Evolutionary conservation across 495 filamentous ascomycete species (phyloP).

Genomic region (Tuber indicum): DNA sequence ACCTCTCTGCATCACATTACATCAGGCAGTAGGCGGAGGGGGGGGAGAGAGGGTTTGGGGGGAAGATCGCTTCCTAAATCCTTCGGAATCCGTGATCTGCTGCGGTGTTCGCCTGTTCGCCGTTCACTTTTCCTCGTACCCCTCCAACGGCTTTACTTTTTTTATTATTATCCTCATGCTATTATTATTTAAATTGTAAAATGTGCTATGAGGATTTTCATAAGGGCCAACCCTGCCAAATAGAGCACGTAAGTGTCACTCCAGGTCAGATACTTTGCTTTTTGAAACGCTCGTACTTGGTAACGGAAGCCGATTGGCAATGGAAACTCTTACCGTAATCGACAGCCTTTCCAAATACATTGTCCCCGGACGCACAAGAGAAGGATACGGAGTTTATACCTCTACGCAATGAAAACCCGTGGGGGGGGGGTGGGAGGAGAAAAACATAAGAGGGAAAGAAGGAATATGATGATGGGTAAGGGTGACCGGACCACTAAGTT

Average conservation of each 20-base stretch:
- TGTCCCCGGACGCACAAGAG: background rate
- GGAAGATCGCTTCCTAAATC: conserved; percentile 27
- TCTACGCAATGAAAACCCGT: background rate
- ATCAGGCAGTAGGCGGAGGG: conserved; percentile 20
- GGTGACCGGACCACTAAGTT: background rate
- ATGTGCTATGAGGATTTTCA: background rate
- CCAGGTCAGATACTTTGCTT: conserved; percentile 34
- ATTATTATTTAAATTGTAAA: background rate
- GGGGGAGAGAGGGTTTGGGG: conserved; percentile 16
- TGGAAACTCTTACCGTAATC: conserved; percentile 27
- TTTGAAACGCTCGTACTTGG: conserved; percentile 33
- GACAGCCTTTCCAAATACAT: conserved; percentile 27
- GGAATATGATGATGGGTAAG: background rate
- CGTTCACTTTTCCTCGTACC: conserved; percentile 6
- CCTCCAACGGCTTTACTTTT: conserved; percentile 30
- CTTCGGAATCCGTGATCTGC: background rate
- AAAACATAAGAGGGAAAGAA: conserved; percentile 15
- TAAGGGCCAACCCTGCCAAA: conserved; percentile 16
- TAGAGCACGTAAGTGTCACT: conserved; percentile 25
- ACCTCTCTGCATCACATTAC: conserved; percentile 28
- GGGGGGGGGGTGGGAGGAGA: background rate
- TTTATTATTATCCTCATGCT: conserved; percentile 20
- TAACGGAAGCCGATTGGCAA: conserved; percentile 34
- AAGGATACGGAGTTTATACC: background rate
- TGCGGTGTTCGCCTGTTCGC: background rate